Evolutionary conservation across 805 yeast species (phyloP).

Genomic region (Candida sphagnicola): DNA sequence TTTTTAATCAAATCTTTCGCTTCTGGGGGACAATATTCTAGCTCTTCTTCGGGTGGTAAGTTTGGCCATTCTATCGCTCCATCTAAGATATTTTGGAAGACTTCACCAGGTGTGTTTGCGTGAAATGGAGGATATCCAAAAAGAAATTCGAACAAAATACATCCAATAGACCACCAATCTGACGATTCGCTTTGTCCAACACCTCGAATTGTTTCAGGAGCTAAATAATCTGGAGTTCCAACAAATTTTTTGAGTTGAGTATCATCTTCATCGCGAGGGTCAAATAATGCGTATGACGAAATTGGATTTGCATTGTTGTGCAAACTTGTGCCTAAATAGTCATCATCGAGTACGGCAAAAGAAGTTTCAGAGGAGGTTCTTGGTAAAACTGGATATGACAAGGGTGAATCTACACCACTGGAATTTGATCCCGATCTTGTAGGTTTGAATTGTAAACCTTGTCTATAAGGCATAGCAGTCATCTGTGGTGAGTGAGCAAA

Average conservation of each 20-base stretch:
- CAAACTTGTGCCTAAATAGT: slow-evolving; percentile 30
- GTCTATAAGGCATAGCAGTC: slow-evolving; percentile 1
- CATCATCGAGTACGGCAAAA: slow-evolving; percentile 52
- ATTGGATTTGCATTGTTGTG: no score
- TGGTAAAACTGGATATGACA: slow-evolving; percentile 43
- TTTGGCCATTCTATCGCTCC: slow-evolving; percentile 85
- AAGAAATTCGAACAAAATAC: slow-evolving; percentile 86
- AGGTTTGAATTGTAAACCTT: slow-evolving; percentile 3
- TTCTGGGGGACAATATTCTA: slow-evolving; percentile 49
- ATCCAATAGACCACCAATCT: slow-evolving; percentile 99
- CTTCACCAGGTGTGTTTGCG: slow-evolving; percentile 71
- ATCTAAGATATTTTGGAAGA: slow-evolving; percentile 74
- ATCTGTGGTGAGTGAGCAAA: slow-evolving; percentile 6
- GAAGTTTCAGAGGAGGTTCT: slow-evolving; percentile 56
- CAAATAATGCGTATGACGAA: slow-evolving; percentile 59
- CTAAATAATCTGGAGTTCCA: slow-evolving; percentile 96
- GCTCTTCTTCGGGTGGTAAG: slow-evolving; percentile 50
- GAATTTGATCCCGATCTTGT: slow-evolving; percentile 28
- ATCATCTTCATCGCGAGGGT: slow-evolving; percentile 53
- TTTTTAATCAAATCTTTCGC: slow-evolving; percentile 72
- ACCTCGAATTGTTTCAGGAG: slow-evolving; percentile 93
- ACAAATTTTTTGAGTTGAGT: slow-evolving; percentile 62
- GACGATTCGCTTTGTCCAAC: slow-evolving; percentile 75
- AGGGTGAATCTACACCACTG: slow-evolving; percentile 46
- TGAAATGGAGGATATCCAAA: slow-evolving; percentile 96